Base-by-base conservation (phyloP, 768 basidiomycete genomes). In the Inosperma sp. region DNA sequence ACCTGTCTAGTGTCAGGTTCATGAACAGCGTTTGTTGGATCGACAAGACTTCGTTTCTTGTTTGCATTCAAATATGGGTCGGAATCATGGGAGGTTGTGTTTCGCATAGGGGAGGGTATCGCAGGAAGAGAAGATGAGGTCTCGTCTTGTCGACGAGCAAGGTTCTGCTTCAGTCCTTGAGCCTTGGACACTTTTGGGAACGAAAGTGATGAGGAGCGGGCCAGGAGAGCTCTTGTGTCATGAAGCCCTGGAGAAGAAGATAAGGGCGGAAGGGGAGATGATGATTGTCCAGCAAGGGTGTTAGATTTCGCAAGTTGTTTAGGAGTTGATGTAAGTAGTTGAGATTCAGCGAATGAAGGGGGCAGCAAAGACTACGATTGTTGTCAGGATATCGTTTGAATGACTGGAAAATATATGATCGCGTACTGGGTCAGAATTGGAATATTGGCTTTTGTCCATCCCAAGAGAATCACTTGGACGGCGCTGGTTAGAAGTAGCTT, bases 261-360 rank as follows among this genome's bases (percentile, higher is more conserved):
- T 17, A 51, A 36, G 3, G 41, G 33, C 7, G 42, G 40, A 30
- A 44, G 39, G 3, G 49, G 50, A 12, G 50, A 51, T 14, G 50
- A 30, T 39, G 39, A n/a, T 16, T 19, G 19, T 14, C 35, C 31
- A 25, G 48, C 25, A 17, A 33, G 17, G 17, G 21, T n/a, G 16
- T 33, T 44, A 16, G 48, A 44, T 31, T 40, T 48, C 23, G 34
- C 16, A 17, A 22, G 17, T 16, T 44, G 55, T 53, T 62, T 65
- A 12, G 63, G 63, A 10, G 63, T 62, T 3, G 63, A 64, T 22
- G 62, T 62, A 10, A 55, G 8, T 6, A 64, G 26, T 13, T 55
- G 52, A 4, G 58, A 55, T 7, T 56, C 51, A 7, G 58, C 51
- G 42, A 61, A 63, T 5, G 60, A 60, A 3, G 59, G 60, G 16